These are phyloP conservation scores for Sodiomyces alkalinus DNA, from an alignment of 2,329 filamentous ascomycete species.

Conservation along the genomic window DNA sequence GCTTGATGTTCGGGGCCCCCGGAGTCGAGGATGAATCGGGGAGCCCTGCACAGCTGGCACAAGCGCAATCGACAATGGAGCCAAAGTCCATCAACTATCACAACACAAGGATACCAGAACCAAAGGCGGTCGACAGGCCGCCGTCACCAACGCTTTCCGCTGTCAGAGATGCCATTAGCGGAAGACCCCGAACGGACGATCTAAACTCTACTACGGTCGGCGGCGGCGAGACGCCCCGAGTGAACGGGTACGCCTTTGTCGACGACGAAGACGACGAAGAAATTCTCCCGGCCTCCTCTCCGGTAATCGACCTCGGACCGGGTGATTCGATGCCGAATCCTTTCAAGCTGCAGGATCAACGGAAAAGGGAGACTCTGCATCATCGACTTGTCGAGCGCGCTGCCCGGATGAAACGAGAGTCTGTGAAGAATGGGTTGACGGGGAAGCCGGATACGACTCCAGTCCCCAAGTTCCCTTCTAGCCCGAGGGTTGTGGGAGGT, in stretches of 20 bases:
- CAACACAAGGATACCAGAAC: conserved; percentile 63
- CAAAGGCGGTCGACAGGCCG: conserved; percentile 30
- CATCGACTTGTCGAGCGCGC: conserved; percentile 76
- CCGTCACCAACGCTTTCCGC: conserved; percentile 74
- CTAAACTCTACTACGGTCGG: conserved; percentile 40
- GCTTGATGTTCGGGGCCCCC: conserved; percentile 72
- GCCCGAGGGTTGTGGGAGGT: conserved; percentile 37
- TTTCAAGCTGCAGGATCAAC: conserved; percentile 63
- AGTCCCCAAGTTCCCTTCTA: conserved; percentile 56
- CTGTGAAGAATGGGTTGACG: conserved; percentile 41
- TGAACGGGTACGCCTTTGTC: conserved; percentile 90
- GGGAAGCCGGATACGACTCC: conserved; percentile 44
- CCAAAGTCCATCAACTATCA: conserved; percentile 66
- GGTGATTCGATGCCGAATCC: conserved; percentile 56
- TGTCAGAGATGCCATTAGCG: conserved; percentile 70
- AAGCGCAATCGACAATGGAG: conserved; percentile 55
- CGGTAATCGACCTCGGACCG: conserved; percentile 41
- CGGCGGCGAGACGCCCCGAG: conserved; percentile 68
- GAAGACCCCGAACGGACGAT: conserved; percentile 46
- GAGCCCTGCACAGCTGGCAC: conserved; percentile 53
- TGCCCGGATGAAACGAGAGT: conserved; percentile 52
- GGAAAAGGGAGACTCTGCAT: conserved; percentile 66
- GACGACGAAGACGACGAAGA: conserved; percentile 54
- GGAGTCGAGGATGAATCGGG: conserved; percentile 41
- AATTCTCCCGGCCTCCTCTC: conserved; percentile 16